These are phyloP conservation scores for Hyaloraphidium curvatum DNA, from an alignment of 192 early-diverging fungal genomes.

Conservation along the genomic window DNA sequence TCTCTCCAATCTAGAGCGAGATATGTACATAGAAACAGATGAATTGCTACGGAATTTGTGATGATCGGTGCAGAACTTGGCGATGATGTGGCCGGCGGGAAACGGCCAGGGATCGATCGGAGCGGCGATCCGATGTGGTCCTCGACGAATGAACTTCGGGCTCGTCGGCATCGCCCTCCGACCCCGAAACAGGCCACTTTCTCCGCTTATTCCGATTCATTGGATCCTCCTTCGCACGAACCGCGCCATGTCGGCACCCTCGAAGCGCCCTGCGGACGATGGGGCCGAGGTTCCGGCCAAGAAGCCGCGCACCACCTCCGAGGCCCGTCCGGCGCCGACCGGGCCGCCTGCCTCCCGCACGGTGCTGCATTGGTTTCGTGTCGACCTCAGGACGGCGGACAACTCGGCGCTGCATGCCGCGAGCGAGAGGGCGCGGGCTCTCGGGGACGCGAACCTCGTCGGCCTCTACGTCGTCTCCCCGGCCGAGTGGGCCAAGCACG, in stretches of 20 bases:
- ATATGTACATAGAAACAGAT: too few relatives aligned
- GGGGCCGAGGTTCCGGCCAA: background rate
- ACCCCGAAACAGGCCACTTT: too few relatives aligned
- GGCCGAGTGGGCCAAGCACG: slow-evolving; percentile 29
- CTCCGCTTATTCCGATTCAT: too few relatives aligned
- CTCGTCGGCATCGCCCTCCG: too few relatives aligned
- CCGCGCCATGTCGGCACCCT: background rate
- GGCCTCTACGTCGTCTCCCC: slow-evolving; percentile 31
- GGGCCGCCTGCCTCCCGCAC: background rate
- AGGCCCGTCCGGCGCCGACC: background rate
- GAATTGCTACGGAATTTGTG: too few relatives aligned
- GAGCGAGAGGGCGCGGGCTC: background rate
- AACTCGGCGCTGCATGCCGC: slow-evolving; percentile 5
- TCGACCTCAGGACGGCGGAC: slow-evolving; percentile 4
- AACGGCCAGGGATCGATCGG: too few relatives aligned
- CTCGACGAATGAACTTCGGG: too few relatives aligned
- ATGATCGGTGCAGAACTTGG: too few relatives aligned
- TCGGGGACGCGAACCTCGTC: slow-evolving; percentile 10
- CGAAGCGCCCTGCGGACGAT: too few relatives aligned
- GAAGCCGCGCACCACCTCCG: background rate
- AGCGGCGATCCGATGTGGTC: too few relatives aligned
- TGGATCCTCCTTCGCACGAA: background rate
- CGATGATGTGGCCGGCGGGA: too few relatives aligned
- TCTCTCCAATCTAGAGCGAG: too few relatives aligned
- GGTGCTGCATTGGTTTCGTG: slow-evolving; percentile 6